Base-by-base conservation (phyloP, 2,329 filamentous ascomycete species). In the Neopestalotiopsis sp. region DNA sequence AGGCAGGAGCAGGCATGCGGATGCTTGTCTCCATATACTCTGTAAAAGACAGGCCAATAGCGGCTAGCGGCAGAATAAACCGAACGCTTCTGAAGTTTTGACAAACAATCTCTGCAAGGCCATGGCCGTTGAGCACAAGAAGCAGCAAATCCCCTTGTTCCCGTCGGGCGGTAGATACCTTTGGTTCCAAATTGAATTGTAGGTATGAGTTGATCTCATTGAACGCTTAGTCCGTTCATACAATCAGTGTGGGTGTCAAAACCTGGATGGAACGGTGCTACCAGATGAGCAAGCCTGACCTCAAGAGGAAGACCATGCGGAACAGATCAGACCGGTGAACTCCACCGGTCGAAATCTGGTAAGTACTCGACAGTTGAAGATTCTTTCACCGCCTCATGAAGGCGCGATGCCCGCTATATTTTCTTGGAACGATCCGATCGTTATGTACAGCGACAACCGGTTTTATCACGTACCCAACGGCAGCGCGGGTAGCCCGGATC, bases 91-190 rank as follows among this genome's bases (percentile, higher is more conserved):
- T 68, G 59, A 57, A 49, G 42, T 42, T 64, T 69, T 49, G 38
- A 49, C 45, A 45, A 57, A 61, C 34, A 38, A 68, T 69, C 71
- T 72, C 68, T 73, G 70, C 70, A 66, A 67, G 63, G 61, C 62
- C 56, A 65, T 65, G 17, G 58, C 69, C 68, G 71, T 69, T 72
- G 67, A 71, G 69, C 68, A 74, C 69, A 71, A 70, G 34, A 70
- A 65, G 61, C 62, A 49, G 57, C 69, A 66, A 45, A 20, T 65
- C 70, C 74, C 71, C 71, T 10, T 72, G 73, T 74, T 74, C 70
- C 73, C 71, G 68, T 69, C 72, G 72, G 71, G 67, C 70, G 71
- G 67, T 69, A 68, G 70, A 71, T 71, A 13, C 70, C 67, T 70
- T 71, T 65, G 71, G 34, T 38, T 38, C 34, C 67, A 40, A 40